Base-by-base conservation (phyloP, 306 rosid species). In the Pyrus pyrifolia region DNA sequence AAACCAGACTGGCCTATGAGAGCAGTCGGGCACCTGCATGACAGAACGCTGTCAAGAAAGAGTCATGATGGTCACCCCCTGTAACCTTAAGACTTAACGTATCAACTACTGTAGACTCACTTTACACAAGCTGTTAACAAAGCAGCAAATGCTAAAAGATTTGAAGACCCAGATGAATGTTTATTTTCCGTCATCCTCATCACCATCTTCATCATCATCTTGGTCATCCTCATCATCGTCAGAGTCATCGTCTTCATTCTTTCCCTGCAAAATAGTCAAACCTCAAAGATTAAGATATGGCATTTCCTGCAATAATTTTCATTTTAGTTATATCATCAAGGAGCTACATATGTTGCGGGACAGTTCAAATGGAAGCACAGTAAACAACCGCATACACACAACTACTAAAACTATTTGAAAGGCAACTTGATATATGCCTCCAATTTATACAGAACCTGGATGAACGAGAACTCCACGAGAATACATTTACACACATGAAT, bases 151-250 rank as follows among this genome's bases (percentile, higher is more conserved):
- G 74, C 53, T 69, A 78, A 62, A 21, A 72, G 81, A 38, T 55
- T 68, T 59, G 58, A 79, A 67, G 27, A 53, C 73, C 69, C 67
- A n/a, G 49, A 33, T 22, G 78, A 68, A 8, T 67, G 15, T 81
- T 83, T 86, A 93, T 80, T 85, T 81, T 78, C 78, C 86, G 18
- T 85, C 89, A 0, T 82, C 90, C 51, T 87, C 89, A 10, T 80
- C 92, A 1, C 79, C 89, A 6, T 78, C 96, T 0, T 87, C 91
- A 0, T 88, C 91, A 0, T 88, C 89, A 5, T 89, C 93, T 1
- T 89, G 81, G 6, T 86, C 98, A 5, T 89, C 85, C 1, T 91
- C 92, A 21, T 91, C 98, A 1, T 91, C 96, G 29, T 90, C 96
- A 8, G 92, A 84, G 66, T 86, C 93, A 0, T 83, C 89, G 23